Evolutionary conservation across 257 asterid species (phyloP).

Genomic region (Ballota nigra): DNA sequence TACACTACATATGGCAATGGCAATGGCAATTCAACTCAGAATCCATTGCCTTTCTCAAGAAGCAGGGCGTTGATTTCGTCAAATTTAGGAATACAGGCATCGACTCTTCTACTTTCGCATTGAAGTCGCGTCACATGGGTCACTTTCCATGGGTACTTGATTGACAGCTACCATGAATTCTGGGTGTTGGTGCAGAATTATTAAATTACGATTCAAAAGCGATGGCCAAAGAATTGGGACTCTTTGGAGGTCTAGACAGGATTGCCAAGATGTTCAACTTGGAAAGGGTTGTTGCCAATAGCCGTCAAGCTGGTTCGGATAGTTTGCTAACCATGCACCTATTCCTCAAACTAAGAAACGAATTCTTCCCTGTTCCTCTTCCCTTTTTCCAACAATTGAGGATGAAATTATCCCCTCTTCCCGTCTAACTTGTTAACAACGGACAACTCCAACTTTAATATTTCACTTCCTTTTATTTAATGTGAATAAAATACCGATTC

Average conservation of each 20-base stretch:
- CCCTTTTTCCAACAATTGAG: too few relatives aligned
- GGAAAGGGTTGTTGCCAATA: constrained; percentile 15
- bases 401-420: too few relatives aligned
- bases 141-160: background rate
- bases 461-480: too few relatives aligned
- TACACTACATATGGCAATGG: background rate
- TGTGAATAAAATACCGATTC: too few relatives aligned
- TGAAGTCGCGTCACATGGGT: background rate
- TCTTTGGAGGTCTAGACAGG: constrained; percentile 26
- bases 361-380: too few relatives aligned
- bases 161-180: background rate
- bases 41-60: background rate
- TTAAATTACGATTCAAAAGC: background rate
- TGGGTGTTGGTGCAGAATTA: background rate
- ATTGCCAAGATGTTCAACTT: constrained; percentile 17
- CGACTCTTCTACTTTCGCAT: background rate
- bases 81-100: background rate
- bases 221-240: background rate
- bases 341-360: too few relatives aligned
- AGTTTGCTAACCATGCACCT: constrained; percentile 22
- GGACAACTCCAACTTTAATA: too few relatives aligned
- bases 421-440: too few relatives aligned
- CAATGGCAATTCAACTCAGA: constrained; percentile 12
- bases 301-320: constrained; percentile 38
- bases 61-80: background rate